Evolutionary conservation across 2,329 filamentous ascomycete genomes (phyloP).

Genomic region (Colletotrichum coccodes): DNA sequence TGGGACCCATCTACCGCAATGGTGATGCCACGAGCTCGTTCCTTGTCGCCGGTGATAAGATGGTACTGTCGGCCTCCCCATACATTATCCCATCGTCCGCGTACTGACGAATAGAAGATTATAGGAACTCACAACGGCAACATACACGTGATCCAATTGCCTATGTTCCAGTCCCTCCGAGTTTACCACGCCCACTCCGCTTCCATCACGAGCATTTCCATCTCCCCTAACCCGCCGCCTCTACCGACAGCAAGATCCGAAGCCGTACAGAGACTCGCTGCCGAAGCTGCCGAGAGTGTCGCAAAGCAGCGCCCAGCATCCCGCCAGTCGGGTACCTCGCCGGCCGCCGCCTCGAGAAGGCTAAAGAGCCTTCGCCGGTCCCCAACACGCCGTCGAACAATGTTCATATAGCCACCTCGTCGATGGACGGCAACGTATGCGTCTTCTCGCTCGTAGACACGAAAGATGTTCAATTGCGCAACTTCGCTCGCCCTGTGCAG

Average conservation of each 20-base stretch:
- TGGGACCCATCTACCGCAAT: slow-evolving; percentile 88
- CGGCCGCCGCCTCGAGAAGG: slow-evolving; percentile 62
- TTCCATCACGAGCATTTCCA: slow-evolving; percentile 88
- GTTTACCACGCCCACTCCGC: slow-evolving; percentile 94
- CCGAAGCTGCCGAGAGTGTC: slow-evolving; percentile 47
- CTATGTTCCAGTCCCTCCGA: slow-evolving; percentile 82
- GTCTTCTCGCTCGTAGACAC: slow-evolving; percentile 87
- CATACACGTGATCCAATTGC: slow-evolving; percentile 88
- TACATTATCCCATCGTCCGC: background rate
- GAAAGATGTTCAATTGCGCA: slow-evolving; percentile 90
- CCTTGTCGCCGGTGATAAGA: slow-evolving; percentile 92
- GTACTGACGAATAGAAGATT: slow-evolving; percentile 65
- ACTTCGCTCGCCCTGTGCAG: slow-evolving; percentile 93
- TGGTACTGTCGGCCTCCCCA: slow-evolving; percentile 67
- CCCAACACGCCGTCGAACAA: slow-evolving; percentile 85
- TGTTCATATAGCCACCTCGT: slow-evolving; percentile 93
- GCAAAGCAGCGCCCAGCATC: slow-evolving; percentile 40
- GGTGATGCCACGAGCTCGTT: slow-evolving; percentile 95
- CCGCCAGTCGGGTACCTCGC: slow-evolving; percentile 50
- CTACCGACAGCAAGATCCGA: slow-evolving; percentile 56
- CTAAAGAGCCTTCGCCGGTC: slow-evolving; percentile 64
- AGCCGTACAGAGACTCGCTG: slow-evolving; percentile 45
- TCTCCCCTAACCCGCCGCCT: slow-evolving; percentile 82
- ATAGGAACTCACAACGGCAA: slow-evolving; percentile 97
- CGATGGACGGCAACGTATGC: slow-evolving; percentile 95